These are phyloP conservation scores for Amylostereum areolatum DNA, from an alignment of 1,284 basidiomycete species.

Conservation along the genomic window DNA sequence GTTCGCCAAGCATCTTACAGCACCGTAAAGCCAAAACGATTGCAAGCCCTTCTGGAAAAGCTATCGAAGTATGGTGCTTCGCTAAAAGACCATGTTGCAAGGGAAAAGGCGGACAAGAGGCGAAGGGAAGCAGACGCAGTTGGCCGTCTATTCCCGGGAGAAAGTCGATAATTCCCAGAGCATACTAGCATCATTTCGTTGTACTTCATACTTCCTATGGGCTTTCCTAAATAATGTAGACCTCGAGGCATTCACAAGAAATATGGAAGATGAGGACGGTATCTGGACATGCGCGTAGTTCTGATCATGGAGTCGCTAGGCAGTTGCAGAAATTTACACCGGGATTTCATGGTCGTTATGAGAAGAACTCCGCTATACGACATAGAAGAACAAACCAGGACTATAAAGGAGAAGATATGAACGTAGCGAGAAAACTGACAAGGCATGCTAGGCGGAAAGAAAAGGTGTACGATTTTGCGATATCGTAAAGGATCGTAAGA, in stretches of 20 bases:
- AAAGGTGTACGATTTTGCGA: conserved; percentile 37
- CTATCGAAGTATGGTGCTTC: conserved; percentile 62
- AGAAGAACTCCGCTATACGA: conserved; percentile 11
- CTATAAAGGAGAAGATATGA: conserved; percentile 9
- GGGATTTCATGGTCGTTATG: conserved; percentile 6
- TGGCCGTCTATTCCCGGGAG: conserved; percentile 62
- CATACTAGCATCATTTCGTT: too few relatives aligned
- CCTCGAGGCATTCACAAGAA: too few relatives aligned
- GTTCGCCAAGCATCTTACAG: conserved; percentile 69
- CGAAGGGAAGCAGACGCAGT: conserved; percentile 77
- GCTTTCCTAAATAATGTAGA: too few relatives aligned
- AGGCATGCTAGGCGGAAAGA: conserved; percentile 21
- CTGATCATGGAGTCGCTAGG: too few relatives aligned
- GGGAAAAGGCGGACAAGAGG: conserved; percentile 62
- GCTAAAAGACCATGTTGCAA: conserved; percentile 52
- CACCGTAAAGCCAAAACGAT: conserved; percentile 65
- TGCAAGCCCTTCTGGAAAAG: conserved; percentile 80
- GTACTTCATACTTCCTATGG: too few relatives aligned
- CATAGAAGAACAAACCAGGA: conserved; percentile 8
- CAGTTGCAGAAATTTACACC: conserved; percentile 8
- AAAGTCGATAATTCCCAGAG: conserved; percentile 33
- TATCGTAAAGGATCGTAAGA: conserved; percentile 43
- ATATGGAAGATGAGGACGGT: too few relatives aligned
- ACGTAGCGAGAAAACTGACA: conserved; percentile 23
- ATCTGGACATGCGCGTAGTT: too few relatives aligned